Conservation (phyloP, 805 yeast species). For the Wickerhamomyces bovis region DNA sequence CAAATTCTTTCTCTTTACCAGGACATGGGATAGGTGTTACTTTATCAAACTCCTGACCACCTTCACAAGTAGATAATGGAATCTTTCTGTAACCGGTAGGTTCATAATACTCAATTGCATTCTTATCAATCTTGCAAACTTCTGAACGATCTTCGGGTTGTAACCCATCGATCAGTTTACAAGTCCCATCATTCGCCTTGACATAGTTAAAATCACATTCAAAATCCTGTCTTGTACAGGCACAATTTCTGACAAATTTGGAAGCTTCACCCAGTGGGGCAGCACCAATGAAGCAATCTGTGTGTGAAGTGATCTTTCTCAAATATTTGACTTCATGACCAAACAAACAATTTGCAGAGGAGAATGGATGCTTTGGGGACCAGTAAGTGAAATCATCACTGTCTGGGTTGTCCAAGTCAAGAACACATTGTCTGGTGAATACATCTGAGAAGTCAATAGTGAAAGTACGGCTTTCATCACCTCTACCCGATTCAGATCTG, state of each 20-base stretch:
- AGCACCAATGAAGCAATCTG: conserved; percentile 56
- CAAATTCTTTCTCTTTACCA: conserved; percentile 67
- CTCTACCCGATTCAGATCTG: conserved; percentile 36
- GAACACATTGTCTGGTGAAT: conserved; percentile 47
- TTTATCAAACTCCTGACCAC: conserved; percentile 68
- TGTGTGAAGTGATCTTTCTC: conserved; percentile 47
- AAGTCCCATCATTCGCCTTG: conserved; percentile 71
- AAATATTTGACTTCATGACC: conserved; percentile 66
- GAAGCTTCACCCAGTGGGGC: conserved; percentile 53
- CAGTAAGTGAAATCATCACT: conserved; percentile 58
- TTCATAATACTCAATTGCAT: conserved; percentile 64
- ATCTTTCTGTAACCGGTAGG: conserved; percentile 91
- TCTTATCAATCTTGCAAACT: conserved; percentile 48
- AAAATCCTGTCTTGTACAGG: conserved; percentile 80
- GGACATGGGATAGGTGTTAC: conserved; percentile 76
- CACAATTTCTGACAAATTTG: conserved; percentile 57
- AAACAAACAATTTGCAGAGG: conserved; percentile 50
- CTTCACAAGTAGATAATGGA: conserved; percentile 80
- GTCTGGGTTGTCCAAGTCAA: conserved; percentile 38
- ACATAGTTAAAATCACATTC: conserved; percentile 91
- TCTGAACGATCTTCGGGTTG: conserved; percentile 58
- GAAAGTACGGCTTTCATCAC: conserved; percentile 39
- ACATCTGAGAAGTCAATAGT: conserved; percentile 52
- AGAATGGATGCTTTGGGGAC: conserved; percentile 51
- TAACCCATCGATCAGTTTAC: conserved; percentile 70